Evolutionary conservation across 1,284 basidiomycete genomes (phyloP), one percentile per base, ranked within the genome.

Genomic region (Coriolopsis trogii): DNA sequence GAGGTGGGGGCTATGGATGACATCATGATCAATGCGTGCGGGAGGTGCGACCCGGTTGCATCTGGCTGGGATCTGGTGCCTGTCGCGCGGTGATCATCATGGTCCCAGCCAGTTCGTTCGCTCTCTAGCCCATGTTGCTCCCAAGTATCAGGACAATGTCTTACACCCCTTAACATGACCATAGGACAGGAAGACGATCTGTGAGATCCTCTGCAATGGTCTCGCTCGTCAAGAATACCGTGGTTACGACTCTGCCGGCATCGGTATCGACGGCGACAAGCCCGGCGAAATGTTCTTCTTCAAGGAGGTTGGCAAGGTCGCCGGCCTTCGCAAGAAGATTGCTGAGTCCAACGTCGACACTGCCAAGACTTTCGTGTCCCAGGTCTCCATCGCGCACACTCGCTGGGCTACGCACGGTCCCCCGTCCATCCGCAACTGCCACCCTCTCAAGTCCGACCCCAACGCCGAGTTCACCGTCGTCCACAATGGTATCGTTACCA

Each of bases 321-420:
- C 90, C 43, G 89, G 91, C 25, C 83, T 99, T 52, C 91, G 94
- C 73, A 92, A 97, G 79, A 87, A 91, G 75, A 96, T 98, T 65
- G 85, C 87, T 49, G 80, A 82, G 59, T 87, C 91, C 15, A 74
- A 69, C 57, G 69, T 95, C 65, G 86, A 98, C 73, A 87, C 93
- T 62, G 74, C 79, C 69, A 95, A 93, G 79, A 81, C 85, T 29
- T 91, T 89, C 71, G 70, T 94, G 53, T 88, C 88, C 46, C 95
- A 98, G 74, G 93, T 95, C 46, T 94, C 93, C 45, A 98, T 99
- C 75, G 97, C 96, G 23, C 97, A 99, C 79, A 99, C 97, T 15
- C 93, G 97, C 59, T 99, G 97, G 97, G 97, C 97, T 3, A 99
- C 97, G n/a, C 97, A 99, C 71, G 97, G 97, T 56, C 86, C 89